Percentiles rank a stretch among this genome's conserved stretches.
These are phyloP conservation scores for Aspergillus tubingensis DNA, from an alignment of 2,329 filamentous ascomycete genomes.

Conservation along the genomic window DNA sequence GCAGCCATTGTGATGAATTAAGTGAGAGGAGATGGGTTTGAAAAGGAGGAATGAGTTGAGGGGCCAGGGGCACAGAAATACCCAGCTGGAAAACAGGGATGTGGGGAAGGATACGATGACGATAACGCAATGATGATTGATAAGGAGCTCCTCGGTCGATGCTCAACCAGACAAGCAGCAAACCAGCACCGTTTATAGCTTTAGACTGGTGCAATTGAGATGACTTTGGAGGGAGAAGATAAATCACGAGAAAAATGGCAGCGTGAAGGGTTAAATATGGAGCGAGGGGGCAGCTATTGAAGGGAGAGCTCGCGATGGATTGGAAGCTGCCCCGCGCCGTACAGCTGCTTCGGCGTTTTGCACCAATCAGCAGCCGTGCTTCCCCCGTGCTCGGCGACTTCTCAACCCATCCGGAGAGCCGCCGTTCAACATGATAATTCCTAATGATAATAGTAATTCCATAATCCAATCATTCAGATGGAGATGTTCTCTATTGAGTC, in stretches of 20 bases:
- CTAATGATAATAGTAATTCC: neutral
- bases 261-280: slow-evolving; percentile 12
- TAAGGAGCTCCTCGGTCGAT: neutral
- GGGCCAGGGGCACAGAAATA: neutral
- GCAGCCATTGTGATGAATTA: slow-evolving; percentile 35
- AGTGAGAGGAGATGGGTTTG: neutral
- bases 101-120: neutral
- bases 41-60: neutral
- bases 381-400: slow-evolving; percentile 4
- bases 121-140: slow-evolving; percentile 7
- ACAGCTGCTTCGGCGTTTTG: slow-evolving; percentile 12
- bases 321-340: slow-evolving; percentile 6
- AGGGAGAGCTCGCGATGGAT: slow-evolving; percentile 3
- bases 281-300: neutral
- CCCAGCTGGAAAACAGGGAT: neutral
- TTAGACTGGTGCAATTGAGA: neutral
- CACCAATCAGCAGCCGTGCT: slow-evolving; percentile 10
- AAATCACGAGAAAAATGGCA: neutral
- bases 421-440: neutral
- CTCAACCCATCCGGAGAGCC: neutral
- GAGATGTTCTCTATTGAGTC: neutral
- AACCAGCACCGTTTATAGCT: neutral
- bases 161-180: neutral
- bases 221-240: neutral
- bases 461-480: neutral